These are phyloP conservation scores for Botryosphaeria dothidea DNA, from an alignment of 2,329 filamentous ascomycete genomes.

Conservation along the genomic window DNA sequence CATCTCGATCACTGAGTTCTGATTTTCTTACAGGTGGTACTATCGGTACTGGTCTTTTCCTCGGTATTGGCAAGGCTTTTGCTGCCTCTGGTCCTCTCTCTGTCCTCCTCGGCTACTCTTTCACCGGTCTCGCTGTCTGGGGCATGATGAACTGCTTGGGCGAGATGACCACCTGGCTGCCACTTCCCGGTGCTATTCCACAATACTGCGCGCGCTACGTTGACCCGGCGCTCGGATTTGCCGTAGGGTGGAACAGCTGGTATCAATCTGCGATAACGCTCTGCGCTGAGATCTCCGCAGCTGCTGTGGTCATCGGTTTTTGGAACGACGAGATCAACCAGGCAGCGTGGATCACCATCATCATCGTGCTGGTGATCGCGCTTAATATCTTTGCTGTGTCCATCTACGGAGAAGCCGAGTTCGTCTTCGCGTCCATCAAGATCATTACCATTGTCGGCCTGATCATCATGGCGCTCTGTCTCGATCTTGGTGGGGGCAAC, in stretches of 20 bases:
- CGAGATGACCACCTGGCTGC: constrained; percentile 30
- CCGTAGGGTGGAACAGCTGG: constrained; percentile 13
- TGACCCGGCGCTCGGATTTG: constrained; percentile 18
- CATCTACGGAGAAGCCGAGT: constrained; percentile 46
- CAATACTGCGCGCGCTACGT: constrained; percentile 68
- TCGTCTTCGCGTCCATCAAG: constrained; percentile 46
- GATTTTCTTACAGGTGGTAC: constrained; percentile 8
- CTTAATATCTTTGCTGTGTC: constrained; percentile 20
- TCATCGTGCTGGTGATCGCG: constrained; percentile 24
- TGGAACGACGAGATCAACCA: constrained; percentile 33
- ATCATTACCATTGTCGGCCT: constrained; percentile 50
- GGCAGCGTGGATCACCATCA: constrained; percentile 21
- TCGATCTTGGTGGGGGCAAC: constrained; percentile 47
- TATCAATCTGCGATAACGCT: constrained; percentile 15
- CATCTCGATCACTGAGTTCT: not conserved
- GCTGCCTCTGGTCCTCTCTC: constrained; percentile 27
- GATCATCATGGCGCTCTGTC: constrained; percentile 34
- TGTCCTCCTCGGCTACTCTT: constrained; percentile 13
- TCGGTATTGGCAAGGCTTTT: constrained; percentile 18
- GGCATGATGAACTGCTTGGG: constrained; percentile 30
- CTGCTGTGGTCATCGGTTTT: constrained; percentile 39
- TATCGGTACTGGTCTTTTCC: constrained; percentile 20
- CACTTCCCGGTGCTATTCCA: constrained; percentile 72
- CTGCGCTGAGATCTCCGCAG: constrained; percentile 45
- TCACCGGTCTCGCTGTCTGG: constrained; percentile 25